Conservation (phyloP, 2,329 filamentous ascomycete genomes). For the Huntiella bhutanensis region DNA sequence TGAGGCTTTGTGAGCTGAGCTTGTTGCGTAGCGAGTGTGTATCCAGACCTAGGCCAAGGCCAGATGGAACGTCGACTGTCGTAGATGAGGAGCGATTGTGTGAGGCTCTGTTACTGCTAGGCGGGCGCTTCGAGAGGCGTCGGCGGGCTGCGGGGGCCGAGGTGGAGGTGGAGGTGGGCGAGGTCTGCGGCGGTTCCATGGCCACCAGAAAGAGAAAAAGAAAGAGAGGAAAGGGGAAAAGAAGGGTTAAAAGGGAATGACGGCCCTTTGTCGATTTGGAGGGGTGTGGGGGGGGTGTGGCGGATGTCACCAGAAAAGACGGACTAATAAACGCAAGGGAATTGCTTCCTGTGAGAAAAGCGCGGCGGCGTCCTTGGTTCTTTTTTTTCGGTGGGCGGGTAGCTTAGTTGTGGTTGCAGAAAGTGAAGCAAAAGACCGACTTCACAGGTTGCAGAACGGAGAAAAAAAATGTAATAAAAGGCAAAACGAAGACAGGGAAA, state of each 20-base stretch:
- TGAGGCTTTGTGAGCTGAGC: slow-evolving; percentile 44
- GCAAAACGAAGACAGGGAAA: no score
- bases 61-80: slow-evolving; percentile 24
- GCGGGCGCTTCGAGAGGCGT: slow-evolving; percentile 44
- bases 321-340: neutral
- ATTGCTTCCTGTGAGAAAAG: neutral
- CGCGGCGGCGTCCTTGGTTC: no score
- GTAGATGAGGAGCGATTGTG: slow-evolving; percentile 11
- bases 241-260: slow-evolving; percentile 2
- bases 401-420: no score
- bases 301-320: slow-evolving; percentile 1
- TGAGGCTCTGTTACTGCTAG: slow-evolving; percentile 14
- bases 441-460: no score
- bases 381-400: no score
- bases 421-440: no score
- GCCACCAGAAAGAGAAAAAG: slow-evolving; percentile 2
- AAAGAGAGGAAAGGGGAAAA: slow-evolving; percentile 1
- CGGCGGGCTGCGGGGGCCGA: slow-evolving; percentile 34
- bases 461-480: no score
- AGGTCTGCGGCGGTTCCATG: slow-evolving; percentile 9
- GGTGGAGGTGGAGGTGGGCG: slow-evolving; percentile 14
- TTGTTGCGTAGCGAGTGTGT: slow-evolving; percentile 39
- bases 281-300: neutral
- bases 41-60: slow-evolving; percentile 33
- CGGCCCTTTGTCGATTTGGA: neutral